Evolutionary conservation across 2,329 filamentous ascomycete species (phyloP), one percentile per base, ranked within the genome.

Genomic region (Trichophaea hybrida): DNA sequence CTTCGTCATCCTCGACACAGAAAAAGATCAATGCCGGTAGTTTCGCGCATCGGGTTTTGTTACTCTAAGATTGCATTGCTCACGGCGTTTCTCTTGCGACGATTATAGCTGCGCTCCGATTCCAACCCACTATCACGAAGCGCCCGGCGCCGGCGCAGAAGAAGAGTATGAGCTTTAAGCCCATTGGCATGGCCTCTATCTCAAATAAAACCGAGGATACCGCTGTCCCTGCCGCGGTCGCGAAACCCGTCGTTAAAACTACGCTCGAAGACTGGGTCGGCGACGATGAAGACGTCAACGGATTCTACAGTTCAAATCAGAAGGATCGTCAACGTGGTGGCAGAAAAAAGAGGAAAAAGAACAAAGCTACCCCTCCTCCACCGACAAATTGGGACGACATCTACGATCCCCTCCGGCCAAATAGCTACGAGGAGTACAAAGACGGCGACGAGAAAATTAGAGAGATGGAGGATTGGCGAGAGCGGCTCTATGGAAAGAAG

Each of bases 351-450:
- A 82, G 87, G 61, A 85, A 83, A 73, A 88, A 86, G 73, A 84
- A 83, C 70, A 83, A 85, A 72, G 86, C 86, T 76, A 75, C 76
- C 51, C 72, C 78, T 34, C 72, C 73, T 4, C 74, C 78, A 55
- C 78, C 81, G 70, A 82, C 80, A n/a, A 84, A 94, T 69, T 96
- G 89, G 89, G 86, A 94, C 70, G 88, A 94, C 70, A 80, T 93
- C 31, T 96, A 95, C 71, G 90, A 95, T 69, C 87, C 88, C 0
- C 77, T 84, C 8, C 76, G 86, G 43, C 89, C 90, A 6, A 94
- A 87, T 44, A 89, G 83, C 66, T 86, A 91, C 54, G 85, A 90
- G 58, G 86, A 91, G 69, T 96, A 93, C 70, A 79, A 86, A 61
- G 78, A 83, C 61, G 93, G 88, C 69, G 88, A 94, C 60, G 89